Base-by-base conservation (phyloP, 768 basidiomycete genomes). In the Lyophyllum shimeji region DNA sequence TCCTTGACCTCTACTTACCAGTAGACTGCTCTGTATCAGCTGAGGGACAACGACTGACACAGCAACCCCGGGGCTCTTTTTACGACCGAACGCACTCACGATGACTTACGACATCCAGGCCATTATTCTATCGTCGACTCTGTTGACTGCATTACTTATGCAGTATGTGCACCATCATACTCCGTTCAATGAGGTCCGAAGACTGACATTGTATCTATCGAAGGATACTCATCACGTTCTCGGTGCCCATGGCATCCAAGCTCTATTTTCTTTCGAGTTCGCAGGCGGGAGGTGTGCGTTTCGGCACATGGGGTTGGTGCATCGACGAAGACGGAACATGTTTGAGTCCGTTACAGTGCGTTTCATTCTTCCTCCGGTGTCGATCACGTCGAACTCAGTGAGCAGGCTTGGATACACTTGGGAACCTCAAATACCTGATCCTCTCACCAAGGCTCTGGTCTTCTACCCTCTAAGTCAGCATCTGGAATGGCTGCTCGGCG, bases 301-400 rank as follows among this genome's bases (percentile, higher is more conserved):
- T 76, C 56, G 76, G 76, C 1, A 61, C 71, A 50, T 77, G 75
- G 74, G 76, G 74, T 34, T 76, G 76, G 76, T 77, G 76, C 63
- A 60, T 74, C 18, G 71, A 72, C 42, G 59, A 64, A 42, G 69
- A 70, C 34, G 58, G 55, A 21, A 54, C 65, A 9, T 76, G 73
- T 59, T 66, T 59, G 9, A 45, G 53, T 24, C 65, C 69, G 43
- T 50, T 64, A 18, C 65, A 69, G 74, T 76, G 53, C 24, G 45
- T 46, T 24, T 40, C 18, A 4, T n/a, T 56, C 37, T 67, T 55
- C 17, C 2, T 1, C 20, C 24, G 46, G 12, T 2, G 27, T 24
- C 23, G 7, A 27, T 20, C 15, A 50, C 27, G 13, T 12, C 25
- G 20, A 27, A 11, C 2, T 33, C 9, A 50, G 45, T 34, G 23